A percentile compares a stretch with the other conserved stretches of the same genome.
phyloP scores from a whole-genome alignment of 495 filamentous ascomycete species.

The Clohesyomyces aquaticus region DNA sequence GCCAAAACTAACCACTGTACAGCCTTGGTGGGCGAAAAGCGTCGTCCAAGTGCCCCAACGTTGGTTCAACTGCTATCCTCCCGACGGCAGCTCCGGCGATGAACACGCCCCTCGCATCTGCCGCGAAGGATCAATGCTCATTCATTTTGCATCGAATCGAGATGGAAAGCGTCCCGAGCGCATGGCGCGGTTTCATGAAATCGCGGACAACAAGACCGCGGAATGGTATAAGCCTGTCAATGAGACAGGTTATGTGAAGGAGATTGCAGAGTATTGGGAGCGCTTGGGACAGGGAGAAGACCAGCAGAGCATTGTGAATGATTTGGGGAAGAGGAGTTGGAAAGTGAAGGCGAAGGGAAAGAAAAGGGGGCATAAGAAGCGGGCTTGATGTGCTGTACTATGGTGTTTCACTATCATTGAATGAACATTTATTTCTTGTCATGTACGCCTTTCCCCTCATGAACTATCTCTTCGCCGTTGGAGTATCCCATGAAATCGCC shows the following conservation, averaged over 20 bases:
- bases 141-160: slow-evolving; percentile 46
- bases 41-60: slow-evolving; percentile 42
- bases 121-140: slow-evolving; percentile 46
- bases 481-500: too few species aligned
- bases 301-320: slow-evolving; percentile 14
- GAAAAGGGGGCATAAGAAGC: neutral
- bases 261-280: slow-evolving; percentile 49
- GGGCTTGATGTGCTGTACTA: neutral
- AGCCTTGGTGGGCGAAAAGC: slow-evolving; percentile 42
- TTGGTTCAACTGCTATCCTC: slow-evolving; percentile 52
- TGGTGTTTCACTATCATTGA: too few species aligned
- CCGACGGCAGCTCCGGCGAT: slow-evolving; percentile 38
- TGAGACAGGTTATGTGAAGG: slow-evolving; percentile 46
- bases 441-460: too few species aligned
- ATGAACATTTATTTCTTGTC: too few species aligned
- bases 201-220: slow-evolving; percentile 46
- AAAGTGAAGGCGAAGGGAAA: slow-evolving; percentile 6
- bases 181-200: slow-evolving; percentile 44
- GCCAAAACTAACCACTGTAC: slow-evolving; percentile 18
- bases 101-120: slow-evolving; percentile 41
- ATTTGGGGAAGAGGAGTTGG: slow-evolving; percentile 28
- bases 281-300: slow-evolving; percentile 27
- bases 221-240: slow-evolving; percentile 50
- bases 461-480: too few species aligned
- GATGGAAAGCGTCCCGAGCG: slow-evolving; percentile 40